A percentile compares a stretch with the other conserved stretches of the same genome.
Conservation (phyloP, 148 eudicot species). For the Rheum nobile region DNA sequence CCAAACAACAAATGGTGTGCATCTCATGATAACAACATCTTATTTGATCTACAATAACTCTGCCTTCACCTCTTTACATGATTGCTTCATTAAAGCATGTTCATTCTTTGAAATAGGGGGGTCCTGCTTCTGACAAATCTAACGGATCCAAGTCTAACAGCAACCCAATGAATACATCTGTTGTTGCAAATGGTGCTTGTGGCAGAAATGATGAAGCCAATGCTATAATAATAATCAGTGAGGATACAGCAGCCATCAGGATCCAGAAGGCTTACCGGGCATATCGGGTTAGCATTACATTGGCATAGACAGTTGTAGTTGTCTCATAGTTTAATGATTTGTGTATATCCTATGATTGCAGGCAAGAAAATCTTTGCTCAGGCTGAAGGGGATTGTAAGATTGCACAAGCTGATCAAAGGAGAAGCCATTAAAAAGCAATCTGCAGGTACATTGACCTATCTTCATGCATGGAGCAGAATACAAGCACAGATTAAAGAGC, state of each 20-base stretch:
- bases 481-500: conserved; percentile 64
- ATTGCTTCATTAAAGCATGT: not conserved
- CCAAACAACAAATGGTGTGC: conserved; percentile 49
- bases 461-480: conserved; percentile 75
- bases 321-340: not conserved
- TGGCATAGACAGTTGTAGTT: not conserved
- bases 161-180: conserved; percentile 6
- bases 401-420: conserved; percentile 45
- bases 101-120: conserved; percentile 21
- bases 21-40: not conserved
- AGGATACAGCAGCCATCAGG: conserved; percentile 61
- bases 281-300: conserved; percentile 25
- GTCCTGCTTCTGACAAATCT: conserved; percentile 22
- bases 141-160: conserved; percentile 22
- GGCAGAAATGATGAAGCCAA: conserved; percentile 16
- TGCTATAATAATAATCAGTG: conserved; percentile 16
- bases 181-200: conserved; percentile 19
- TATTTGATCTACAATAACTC: not conserved
- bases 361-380: conserved; percentile 59
- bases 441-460: conserved; percentile 46
- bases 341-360: conserved; percentile 9
- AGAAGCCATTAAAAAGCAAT: conserved; percentile 46
- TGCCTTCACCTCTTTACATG: not conserved
- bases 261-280: conserved; percentile 82
- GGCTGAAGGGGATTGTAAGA: conserved; percentile 47